Evolutionary conservation across 1,139 yeast species (phyloP).

Genomic region (Taphrina pruni): DNA sequence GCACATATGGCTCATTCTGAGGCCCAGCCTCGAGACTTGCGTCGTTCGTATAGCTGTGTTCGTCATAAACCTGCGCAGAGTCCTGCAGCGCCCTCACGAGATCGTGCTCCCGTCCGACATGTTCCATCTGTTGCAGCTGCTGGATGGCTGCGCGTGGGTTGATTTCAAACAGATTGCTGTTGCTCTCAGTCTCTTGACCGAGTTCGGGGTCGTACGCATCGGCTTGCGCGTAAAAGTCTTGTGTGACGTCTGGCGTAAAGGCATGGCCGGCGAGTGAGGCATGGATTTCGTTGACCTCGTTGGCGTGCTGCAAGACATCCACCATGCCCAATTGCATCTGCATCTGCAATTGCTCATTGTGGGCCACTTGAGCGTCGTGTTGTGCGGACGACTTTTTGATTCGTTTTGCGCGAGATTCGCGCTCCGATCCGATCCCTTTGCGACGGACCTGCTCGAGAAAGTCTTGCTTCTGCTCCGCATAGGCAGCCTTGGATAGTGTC

Average conservation of each 20-base stretch:
- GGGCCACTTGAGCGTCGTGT: slow-evolving; percentile 12
- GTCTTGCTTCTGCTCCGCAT: slow-evolving; percentile 28
- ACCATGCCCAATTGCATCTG: slow-evolving; percentile 28
- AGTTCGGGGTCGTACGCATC: slow-evolving; percentile 13
- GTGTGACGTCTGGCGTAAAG: slow-evolving; percentile 11
- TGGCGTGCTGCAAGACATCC: slow-evolving; percentile 14
- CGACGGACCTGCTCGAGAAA: slow-evolving; percentile 35
- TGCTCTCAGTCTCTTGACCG: slow-evolving; percentile 6
- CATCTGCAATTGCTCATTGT: slow-evolving; percentile 26
- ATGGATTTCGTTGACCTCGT: slow-evolving; percentile 7
- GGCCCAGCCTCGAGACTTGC: slow-evolving; percentile 4
- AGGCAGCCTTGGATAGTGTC: slow-evolving; percentile 33
- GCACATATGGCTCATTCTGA: slow-evolving; percentile 22
- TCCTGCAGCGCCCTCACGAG: not conserved
- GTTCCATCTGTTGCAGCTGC: slow-evolving; percentile 23
- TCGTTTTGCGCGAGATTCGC: slow-evolving; percentile 11
- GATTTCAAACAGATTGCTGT: slow-evolving; percentile 28
- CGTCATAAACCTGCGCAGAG: slow-evolving; percentile 10
- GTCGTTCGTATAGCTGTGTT: slow-evolving; percentile 4
- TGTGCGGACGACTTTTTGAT: not conserved
- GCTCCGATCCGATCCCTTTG: slow-evolving; percentile 3
- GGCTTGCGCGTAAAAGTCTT: slow-evolving; percentile 18
- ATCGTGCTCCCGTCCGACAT: slow-evolving; percentile 12
- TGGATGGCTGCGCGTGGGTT: slow-evolving; percentile 27
- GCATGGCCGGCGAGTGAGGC: slow-evolving; percentile 11